These are phyloP conservation scores for Triticum urartu DNA, from an alignment of 176 grass and related monocot genomes.

Conservation along the genomic window DNA sequence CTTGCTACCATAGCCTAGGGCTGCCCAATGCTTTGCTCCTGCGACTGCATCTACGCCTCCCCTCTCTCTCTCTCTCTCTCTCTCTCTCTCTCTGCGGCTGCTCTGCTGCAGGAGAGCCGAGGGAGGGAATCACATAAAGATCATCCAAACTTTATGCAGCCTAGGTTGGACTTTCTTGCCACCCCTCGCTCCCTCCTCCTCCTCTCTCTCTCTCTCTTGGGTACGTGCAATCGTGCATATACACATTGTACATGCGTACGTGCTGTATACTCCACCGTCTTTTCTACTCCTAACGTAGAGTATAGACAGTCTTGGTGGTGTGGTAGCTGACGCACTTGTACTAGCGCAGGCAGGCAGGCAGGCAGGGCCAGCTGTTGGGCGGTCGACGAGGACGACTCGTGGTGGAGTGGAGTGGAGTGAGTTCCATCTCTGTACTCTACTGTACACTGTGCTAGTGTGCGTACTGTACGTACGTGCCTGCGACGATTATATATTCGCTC, in stretches of 20 bases:
- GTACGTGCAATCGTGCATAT: too few relatives aligned
- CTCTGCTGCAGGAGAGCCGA: too few relatives aligned
- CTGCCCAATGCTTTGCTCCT: too few relatives aligned
- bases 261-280: too few relatives aligned
- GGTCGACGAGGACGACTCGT: slow-evolving; percentile 4
- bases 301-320: not conserved
- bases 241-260: too few relatives aligned
- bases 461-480: not conserved
- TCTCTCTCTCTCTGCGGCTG: too few relatives aligned
- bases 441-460: not conserved
- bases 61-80: too few relatives aligned
- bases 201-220: too few relatives aligned
- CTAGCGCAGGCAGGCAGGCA: not conserved
- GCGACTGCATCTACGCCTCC: too few relatives aligned
- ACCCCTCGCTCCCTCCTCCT: not conserved
- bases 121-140: not conserved
- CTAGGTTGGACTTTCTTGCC: not conserved
- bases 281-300: too few relatives aligned
- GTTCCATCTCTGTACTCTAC: not conserved
- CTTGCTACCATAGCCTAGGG: not conserved
- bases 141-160: not conserved
- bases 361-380: not conserved
- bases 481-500: slow-evolving; percentile 3
- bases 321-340: not conserved
- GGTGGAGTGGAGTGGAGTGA: not conserved